A percentile compares a stretch with the other conserved stretches of the same genome.
These are phyloP conservation scores for Solanum hybrid DNA, from an alignment of 305 asterid species.

Conservation along the genomic window DNA sequence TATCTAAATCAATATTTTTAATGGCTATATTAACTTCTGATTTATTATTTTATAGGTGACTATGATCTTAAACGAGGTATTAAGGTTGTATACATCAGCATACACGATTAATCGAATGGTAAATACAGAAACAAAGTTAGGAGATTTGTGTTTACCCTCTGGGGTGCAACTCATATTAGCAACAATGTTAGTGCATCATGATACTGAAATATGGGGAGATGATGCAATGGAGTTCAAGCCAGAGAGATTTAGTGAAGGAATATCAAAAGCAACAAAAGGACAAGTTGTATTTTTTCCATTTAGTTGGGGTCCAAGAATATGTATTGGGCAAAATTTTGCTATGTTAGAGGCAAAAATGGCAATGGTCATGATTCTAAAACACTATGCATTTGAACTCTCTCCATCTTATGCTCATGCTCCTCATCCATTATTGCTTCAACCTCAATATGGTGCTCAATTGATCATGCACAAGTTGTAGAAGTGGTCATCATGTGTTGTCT, in stretches of 20 bases:
- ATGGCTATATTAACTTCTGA: not conserved
- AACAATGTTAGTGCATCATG: conserved; percentile 34
- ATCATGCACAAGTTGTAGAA: conserved; percentile 2
- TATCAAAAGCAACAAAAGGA: conserved; percentile 31
- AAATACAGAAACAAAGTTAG: conserved; percentile 23
- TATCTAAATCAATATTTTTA: not conserved
- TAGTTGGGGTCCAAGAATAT: conserved; percentile 42
- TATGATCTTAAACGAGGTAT: conserved; percentile 55
- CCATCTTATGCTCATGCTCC: conserved; percentile 12
- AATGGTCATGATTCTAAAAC: not conserved
- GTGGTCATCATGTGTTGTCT: not conserved
- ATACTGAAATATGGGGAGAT: conserved; percentile 45
- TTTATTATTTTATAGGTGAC: conserved; percentile 19
- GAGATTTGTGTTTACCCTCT: conserved; percentile 31
- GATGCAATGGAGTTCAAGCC: conserved; percentile 59
- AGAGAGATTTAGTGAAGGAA: conserved; percentile 47
- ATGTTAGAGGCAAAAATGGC: conserved; percentile 11
- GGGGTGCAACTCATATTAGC: conserved; percentile 35
- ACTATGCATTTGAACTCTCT: conserved; percentile 4
- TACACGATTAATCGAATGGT: conserved; percentile 15
- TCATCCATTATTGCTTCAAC: conserved; percentile 17
- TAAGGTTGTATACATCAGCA: conserved; percentile 55
- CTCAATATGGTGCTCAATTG: conserved; percentile 21
- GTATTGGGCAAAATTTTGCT: not conserved
- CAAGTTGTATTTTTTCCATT: conserved; percentile 34